These are phyloP conservation scores for Pleodorina starrii DNA, from an alignment of 139 green algal species.

Conservation along the genomic window DNA sequence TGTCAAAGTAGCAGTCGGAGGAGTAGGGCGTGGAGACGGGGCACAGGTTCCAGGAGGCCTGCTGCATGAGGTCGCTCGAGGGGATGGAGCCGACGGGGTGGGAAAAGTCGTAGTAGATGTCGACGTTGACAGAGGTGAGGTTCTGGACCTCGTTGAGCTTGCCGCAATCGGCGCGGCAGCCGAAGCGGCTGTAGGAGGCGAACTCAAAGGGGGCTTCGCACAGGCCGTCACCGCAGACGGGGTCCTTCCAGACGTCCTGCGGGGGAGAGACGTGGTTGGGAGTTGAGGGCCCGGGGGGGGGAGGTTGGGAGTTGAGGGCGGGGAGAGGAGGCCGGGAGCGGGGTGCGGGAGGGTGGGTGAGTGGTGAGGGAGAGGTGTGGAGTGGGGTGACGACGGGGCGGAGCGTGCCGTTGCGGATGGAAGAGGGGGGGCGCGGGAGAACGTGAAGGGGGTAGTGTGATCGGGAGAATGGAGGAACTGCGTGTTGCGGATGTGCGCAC, in stretches of 20 bases:
- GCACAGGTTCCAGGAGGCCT: conserved; percentile 86
- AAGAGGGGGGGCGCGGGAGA: no score
- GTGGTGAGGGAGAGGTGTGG: no score
- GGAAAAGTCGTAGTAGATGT: conserved; percentile 84
- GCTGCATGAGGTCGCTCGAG: conserved; percentile 80
- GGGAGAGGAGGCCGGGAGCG: no score
- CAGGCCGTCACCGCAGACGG: conserved; percentile 86
- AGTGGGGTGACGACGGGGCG: no score
- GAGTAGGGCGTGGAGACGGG: conserved; percentile 72
- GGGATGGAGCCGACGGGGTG: conserved; percentile 79
- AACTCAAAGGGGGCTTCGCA: conserved; percentile 90
- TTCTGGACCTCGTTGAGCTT: conserved; percentile 81
- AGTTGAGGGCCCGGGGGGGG: not conserved
- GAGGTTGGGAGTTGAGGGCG: no score
- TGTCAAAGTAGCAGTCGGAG: conserved; percentile 79
- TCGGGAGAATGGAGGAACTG: no score
- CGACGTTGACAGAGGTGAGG: conserved; percentile 76
- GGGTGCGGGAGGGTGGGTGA: no score
- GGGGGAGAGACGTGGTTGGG: not conserved
- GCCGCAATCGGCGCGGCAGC: conserved; percentile 89
- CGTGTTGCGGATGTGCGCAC: no score
- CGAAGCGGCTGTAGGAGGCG: conserved; percentile 86
- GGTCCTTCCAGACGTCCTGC: conserved; percentile 83
- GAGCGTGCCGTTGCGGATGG: no score
- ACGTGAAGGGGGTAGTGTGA: no score